Percentiles rank a stretch among this genome's conserved stretches.
Conservation (phyloP, 805 yeast species). For the Starmerella bacillaris region DNA sequence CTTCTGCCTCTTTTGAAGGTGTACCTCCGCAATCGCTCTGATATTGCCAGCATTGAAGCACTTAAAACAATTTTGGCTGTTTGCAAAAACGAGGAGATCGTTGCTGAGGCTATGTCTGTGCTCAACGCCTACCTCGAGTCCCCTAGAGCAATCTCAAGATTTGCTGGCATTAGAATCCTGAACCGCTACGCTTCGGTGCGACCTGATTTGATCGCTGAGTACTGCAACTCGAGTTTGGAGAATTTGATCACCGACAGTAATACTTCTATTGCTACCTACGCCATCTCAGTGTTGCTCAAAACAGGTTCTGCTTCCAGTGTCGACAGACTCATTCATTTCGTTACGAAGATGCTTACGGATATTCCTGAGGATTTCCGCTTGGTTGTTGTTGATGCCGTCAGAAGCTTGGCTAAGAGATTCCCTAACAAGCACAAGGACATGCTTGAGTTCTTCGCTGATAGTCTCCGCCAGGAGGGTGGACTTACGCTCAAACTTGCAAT, state of each 20-base stretch:
- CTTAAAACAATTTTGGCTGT: conserved; percentile 55
- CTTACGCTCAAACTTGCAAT: conserved; percentile 68
- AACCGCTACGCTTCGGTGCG: conserved; percentile 66
- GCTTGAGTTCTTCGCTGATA: conserved; percentile 63
- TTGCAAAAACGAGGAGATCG: conserved; percentile 32
- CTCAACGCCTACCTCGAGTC: conserved; percentile 65
- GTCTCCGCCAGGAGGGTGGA: conserved; percentile 82
- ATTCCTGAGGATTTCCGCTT: conserved; percentile 91
- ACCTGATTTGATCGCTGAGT: conserved; percentile 45
- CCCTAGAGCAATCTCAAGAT: conserved; percentile 76
- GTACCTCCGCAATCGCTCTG: conserved; percentile 65
- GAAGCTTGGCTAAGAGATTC: conserved; percentile 80
- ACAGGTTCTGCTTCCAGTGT: conserved; percentile 84
- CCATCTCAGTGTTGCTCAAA: conserved; percentile 86
- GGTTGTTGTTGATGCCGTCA: conserved; percentile 86
- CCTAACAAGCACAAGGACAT: conserved; percentile 75
- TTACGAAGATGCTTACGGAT: conserved; percentile 76
- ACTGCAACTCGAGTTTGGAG: conserved; percentile 75
- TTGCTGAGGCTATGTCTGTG: conserved; percentile 40
- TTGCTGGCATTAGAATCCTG: conserved; percentile 81
- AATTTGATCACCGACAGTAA: conserved; percentile 70
- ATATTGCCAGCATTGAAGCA: conserved; percentile 83
- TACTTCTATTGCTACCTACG: conserved; percentile 87
- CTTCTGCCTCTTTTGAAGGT: conserved; percentile 47
- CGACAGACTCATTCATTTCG: conserved; percentile 72